These are phyloP conservation scores for Blastomyces percursus DNA, from an alignment of 2,329 filamentous ascomycete species.

Conservation along the genomic window DNA sequence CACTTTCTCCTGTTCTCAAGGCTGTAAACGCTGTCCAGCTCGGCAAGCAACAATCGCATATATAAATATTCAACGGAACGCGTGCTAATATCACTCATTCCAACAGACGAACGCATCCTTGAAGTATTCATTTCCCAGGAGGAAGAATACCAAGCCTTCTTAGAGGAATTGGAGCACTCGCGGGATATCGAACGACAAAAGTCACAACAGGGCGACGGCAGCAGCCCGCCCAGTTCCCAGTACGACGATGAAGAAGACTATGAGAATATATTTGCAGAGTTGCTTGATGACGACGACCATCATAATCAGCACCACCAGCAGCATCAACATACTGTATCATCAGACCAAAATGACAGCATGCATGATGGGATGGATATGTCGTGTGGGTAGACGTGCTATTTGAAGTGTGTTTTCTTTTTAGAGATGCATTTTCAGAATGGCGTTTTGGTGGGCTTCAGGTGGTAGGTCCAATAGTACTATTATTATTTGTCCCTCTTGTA, in stretches of 20 bases:
- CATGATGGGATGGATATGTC: conserved; percentile 33
- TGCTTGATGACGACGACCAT: conserved; percentile 37
- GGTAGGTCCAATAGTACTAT: not conserved
- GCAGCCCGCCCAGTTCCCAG: conserved; percentile 11
- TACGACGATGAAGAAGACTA: conserved; percentile 49
- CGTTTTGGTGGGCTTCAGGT: not conserved
- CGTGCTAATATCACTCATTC: no score
- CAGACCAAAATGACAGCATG: conserved; percentile 6
- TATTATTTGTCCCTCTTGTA: not conserved
- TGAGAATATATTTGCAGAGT: conserved; percentile 53
- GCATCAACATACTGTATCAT: not conserved
- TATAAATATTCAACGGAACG: no score
- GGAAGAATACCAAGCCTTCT: conserved; percentile 10
- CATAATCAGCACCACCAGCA: no score
- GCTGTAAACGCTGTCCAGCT: no score
- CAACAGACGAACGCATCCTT: conserved; percentile 20
- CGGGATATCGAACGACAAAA: conserved; percentile 2
- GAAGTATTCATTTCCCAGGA: conserved; percentile 25
- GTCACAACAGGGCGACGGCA: not conserved
- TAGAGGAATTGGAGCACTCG: conserved; percentile 21
- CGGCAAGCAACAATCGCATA: no score
- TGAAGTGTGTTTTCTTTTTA: not conserved
- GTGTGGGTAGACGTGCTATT: conserved; percentile 9
- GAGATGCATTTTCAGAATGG: not conserved
- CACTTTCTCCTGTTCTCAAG: no score